Evolutionary conservation across 2,329 filamentous ascomycete species (phyloP).

Genomic region (Dothistroma pini): DNA sequence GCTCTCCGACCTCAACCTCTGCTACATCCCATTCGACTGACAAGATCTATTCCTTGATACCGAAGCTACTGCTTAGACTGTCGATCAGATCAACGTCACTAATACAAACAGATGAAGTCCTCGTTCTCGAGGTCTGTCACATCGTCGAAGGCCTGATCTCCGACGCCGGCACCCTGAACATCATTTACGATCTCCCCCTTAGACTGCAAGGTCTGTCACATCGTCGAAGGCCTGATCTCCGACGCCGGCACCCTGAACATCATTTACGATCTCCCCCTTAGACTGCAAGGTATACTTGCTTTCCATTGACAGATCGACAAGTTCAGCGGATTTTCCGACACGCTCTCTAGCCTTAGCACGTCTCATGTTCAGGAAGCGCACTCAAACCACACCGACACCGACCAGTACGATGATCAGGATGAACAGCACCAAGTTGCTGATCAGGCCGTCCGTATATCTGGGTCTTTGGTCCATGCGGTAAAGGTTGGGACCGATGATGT

Average conservation of each 20-base stretch:
- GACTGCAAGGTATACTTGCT: constrained; percentile 45
- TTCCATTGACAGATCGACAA: constrained; percentile 60
- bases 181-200: constrained; percentile 29
- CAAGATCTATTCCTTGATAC: constrained; percentile 49
- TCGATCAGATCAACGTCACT: constrained; percentile 1
- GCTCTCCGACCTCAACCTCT: constrained; percentile 53
- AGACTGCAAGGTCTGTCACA: constrained; percentile 52
- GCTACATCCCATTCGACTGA: constrained; percentile 48
- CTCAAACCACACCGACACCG: constrained; percentile 43
- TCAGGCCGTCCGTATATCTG: constrained; percentile 55
- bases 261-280: constrained; percentile 28
- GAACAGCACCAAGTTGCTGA: constrained; percentile 60
- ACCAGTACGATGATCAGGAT: constrained; percentile 55
- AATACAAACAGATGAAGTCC: constrained; percentile 60
- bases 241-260: constrained; percentile 31
- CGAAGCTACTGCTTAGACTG: constrained; percentile 11
- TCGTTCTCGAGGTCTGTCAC: constrained; percentile 60
- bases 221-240: constrained; percentile 56
- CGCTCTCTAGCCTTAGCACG: constrained; percentile 54
- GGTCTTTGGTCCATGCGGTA: constrained; percentile 61
- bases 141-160: constrained; percentile 55
- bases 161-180: constrained; percentile 33
- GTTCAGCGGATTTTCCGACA: constrained; percentile 56
- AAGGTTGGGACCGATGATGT: constrained; percentile 62
- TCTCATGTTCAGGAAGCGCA: constrained; percentile 52